Evolutionary conservation across 331 rosid genomes (phyloP), one percentile per base, ranked within the genome.

Genomic region (Quercus phellos): DNA sequence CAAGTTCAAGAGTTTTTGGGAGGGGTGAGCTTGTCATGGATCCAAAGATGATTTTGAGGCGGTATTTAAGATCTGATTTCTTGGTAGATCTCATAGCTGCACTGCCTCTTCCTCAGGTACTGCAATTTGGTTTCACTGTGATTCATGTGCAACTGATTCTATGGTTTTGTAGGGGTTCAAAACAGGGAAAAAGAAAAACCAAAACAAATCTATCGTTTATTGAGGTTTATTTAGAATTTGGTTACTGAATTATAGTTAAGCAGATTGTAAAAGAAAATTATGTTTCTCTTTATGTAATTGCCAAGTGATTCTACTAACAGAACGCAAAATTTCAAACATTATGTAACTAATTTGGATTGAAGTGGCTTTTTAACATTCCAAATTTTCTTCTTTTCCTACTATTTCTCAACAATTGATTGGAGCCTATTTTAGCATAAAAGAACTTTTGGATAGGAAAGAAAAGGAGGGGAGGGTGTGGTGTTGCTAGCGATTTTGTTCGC

Each of bases 21-120:
- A 89, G 86, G 73, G 98, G 98, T 18, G 98, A 94, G 74, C 95
- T 94, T 63, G 97, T 94, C 74, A 89, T 79, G 88, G 95, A 92
- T 85, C 90, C 88, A 0, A 76, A 74, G 55, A 74, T 78, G 85
- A 94, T 94, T 75, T 90, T 90, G 0, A 79, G 56, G 11, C 69
- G 98, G 63, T 92, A 94, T 74, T 68, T 92, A 80, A 87, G 84
- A 80, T 86, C 97, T 0, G 90, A 92, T 59, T 92, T 92, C 85
- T 79, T 86, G 83, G 66, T 94, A 70, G 95, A 94, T 88, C 88
- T 90, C 82, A 73, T 89, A 24, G 97, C 97, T 58, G 68, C 95
- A 10, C 79, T 90, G 68, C 98, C 98, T 81, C 97, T 94, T 85
- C 97, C 98, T 14, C 98, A 94, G 98, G 98, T 92, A 85, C 63